A percentile compares a stretch with the other conserved stretches of the same genome.
Conservation (phyloP, 1,284 basidiomycete genomes). For the Cutaneotrichosporon sp. region DNA sequence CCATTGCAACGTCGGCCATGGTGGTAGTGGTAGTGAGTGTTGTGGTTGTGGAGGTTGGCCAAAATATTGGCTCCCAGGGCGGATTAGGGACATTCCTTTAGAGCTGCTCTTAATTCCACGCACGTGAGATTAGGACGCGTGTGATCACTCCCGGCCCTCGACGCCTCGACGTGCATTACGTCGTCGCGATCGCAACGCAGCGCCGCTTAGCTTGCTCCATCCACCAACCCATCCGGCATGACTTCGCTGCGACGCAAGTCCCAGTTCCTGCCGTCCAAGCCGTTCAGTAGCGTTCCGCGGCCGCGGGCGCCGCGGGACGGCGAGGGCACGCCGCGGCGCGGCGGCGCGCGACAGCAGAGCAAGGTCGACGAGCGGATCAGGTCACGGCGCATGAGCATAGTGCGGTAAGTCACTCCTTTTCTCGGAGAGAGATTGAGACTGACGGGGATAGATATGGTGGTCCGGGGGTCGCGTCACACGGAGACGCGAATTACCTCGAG, state of each 20-base stretch:
- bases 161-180: not conserved
- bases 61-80: conserved; percentile 1
- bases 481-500: conserved; percentile 21
- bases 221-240: conserved; percentile 20
- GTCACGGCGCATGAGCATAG: conserved; percentile 74
- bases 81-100: not conserved
- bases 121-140: not conserved
- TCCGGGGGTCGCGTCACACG: conserved; percentile 28
- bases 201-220: not conserved
- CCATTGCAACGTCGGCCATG: conserved; percentile 26
- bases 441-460: conserved; percentile 31
- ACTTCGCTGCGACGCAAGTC: conserved; percentile 29
- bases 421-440: conserved; percentile 48
- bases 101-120: not conserved
- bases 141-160: too few relatives aligned
- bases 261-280: conserved; percentile 12
- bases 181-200: not conserved
- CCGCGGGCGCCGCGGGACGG: conserved; percentile 16
- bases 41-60: not conserved
- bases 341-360: conserved; percentile 53
- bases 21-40: not conserved
- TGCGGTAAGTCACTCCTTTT: conserved; percentile 57
- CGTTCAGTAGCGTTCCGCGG: conserved; percentile 6
- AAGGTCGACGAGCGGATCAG: conserved; percentile 87
- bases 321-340: conserved; percentile 2